phyloP scores from a whole-genome alignment of 148 eudicot genomes.

The Agrostemma githago region DNA sequence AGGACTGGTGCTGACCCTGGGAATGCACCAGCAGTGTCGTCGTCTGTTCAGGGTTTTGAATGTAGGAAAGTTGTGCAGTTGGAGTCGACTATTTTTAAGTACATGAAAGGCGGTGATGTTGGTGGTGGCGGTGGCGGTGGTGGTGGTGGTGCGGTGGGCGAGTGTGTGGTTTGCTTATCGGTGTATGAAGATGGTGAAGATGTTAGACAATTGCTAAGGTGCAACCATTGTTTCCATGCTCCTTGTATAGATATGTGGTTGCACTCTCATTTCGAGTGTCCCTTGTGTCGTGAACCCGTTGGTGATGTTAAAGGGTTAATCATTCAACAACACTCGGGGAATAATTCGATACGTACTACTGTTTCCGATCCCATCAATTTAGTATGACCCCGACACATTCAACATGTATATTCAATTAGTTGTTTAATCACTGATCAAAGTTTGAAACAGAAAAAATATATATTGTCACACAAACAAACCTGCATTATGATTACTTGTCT shows the following conservation, averaged over 20 bases:
- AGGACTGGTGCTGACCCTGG: neutral
- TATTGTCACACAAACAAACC: no score
- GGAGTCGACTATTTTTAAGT: conserved; percentile 36
- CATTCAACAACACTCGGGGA: neutral
- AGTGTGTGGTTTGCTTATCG: conserved; percentile 60
- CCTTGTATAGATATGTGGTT: conserved; percentile 77
- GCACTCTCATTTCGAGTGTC: conserved; percentile 57
- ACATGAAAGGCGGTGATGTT: conserved; percentile 20
- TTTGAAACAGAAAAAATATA: no score
- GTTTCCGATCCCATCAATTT: neutral
- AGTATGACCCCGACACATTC: neutral
- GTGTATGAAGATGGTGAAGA: conserved; percentile 67
- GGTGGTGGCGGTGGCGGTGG: conserved; percentile 7
- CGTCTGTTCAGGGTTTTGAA: neutral
- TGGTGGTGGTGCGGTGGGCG: conserved; percentile 17
- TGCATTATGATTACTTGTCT: no score
- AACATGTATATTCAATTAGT: no score
- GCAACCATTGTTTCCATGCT: conserved; percentile 62
- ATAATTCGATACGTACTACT: neutral
- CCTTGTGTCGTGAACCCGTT: conserved; percentile 65
- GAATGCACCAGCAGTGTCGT: neutral
- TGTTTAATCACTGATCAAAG: no score
- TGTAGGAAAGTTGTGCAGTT: neutral
- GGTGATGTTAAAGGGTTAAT: conserved; percentile 8
- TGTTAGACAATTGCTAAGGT: conserved; percentile 44